Percentiles rank a stretch among this genome's conserved stretches.
phyloP scores from a whole-genome alignment of 2,329 filamentous ascomycete genomes.

The Orbilia javanica region DNA sequence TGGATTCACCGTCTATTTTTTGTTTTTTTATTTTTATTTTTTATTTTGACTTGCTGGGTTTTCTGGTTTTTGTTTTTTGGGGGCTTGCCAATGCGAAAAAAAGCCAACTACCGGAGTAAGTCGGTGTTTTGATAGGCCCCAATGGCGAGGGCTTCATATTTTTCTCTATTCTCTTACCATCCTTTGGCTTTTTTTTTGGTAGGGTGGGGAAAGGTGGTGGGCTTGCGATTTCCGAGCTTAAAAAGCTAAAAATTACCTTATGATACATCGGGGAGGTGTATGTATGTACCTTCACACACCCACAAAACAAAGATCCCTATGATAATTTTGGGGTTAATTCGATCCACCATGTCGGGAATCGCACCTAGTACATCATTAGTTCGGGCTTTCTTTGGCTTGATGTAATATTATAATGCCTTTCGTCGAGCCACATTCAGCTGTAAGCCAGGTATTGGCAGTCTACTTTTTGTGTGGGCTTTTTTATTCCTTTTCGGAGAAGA shows the following conservation, averaged over 20 bases:
- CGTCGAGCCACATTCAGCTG: not conserved
- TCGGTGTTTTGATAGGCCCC: constrained; percentile 4
- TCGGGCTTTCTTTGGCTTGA: not conserved
- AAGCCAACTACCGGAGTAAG: constrained; percentile 9
- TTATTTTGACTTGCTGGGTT: too few relatives aligned
- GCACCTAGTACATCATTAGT: not conserved
- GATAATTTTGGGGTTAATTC: constrained; percentile 2
- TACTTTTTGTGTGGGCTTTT: not conserved
- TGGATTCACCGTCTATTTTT: not conserved
- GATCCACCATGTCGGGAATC: constrained; percentile 25
- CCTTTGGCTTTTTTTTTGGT: not conserved
- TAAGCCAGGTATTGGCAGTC: not conserved
- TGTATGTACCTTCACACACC: constrained; percentile 2
- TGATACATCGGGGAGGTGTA: constrained; percentile 7
- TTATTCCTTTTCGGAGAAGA: not conserved
- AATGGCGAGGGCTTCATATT: not conserved
- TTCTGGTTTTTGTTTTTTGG: not conserved
- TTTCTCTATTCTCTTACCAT: not conserved
- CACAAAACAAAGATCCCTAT: not conserved
- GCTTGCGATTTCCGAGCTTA: constrained; percentile 2
- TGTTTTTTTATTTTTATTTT: not conserved
- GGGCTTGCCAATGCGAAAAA: constrained; percentile 5
- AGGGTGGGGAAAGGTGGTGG: not conserved
- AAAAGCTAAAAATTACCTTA: constrained; percentile 11
- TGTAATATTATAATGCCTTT: not conserved